Percentiles rank a stretch among this genome's conserved stretches.
phyloP scores from a whole-genome alignment of 768 basidiomycete genomes.

The Podaxis pistillaris region DNA sequence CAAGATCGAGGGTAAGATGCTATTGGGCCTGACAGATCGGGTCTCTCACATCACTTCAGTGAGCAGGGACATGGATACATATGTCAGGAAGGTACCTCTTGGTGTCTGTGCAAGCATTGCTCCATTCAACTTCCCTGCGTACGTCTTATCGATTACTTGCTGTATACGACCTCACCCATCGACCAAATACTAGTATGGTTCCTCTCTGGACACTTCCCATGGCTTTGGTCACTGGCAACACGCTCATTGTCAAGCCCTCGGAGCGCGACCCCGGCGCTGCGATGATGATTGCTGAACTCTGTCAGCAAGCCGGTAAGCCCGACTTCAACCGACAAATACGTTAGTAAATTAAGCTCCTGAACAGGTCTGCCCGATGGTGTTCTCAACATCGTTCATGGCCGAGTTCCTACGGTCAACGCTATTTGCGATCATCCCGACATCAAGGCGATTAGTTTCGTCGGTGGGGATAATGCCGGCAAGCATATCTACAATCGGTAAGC shows the following conservation, averaged over 20 bases:
- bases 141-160: slow-evolving; percentile 26
- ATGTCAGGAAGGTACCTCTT: slow-evolving; percentile 79
- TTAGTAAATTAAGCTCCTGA: neutral
- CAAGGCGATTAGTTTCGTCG: slow-evolving; percentile 96
- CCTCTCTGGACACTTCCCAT: slow-evolving; percentile 95
- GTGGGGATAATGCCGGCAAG: slow-evolving; percentile 88
- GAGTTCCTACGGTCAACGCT: slow-evolving; percentile 84
- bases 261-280: slow-evolving; percentile 97
- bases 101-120: slow-evolving; percentile 87
- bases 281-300: slow-evolving; percentile 96
- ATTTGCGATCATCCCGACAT: slow-evolving; percentile 92
- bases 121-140: slow-evolving; percentile 93
- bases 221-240: slow-evolving; percentile 89
- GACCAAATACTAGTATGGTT: slow-evolving; percentile 68
- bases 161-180: neutral
- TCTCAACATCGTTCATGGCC: slow-evolving; percentile 89
- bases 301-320: slow-evolving; percentile 70
- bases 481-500: slow-evolving; percentile 86
- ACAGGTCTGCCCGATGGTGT: slow-evolving; percentile 82
- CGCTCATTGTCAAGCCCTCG: slow-evolving; percentile 93
- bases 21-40: slow-evolving; percentile 11
- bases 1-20: slow-evolving; percentile 78
- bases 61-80: slow-evolving; percentile 96
- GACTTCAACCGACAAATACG: neutral
- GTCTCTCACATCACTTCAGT: slow-evolving; percentile 41